Percentiles rank a stretch among this genome's conserved stretches.
phyloP scores from a whole-genome alignment of 306 rosid genomes.

The Inga leiocalycina region DNA sequence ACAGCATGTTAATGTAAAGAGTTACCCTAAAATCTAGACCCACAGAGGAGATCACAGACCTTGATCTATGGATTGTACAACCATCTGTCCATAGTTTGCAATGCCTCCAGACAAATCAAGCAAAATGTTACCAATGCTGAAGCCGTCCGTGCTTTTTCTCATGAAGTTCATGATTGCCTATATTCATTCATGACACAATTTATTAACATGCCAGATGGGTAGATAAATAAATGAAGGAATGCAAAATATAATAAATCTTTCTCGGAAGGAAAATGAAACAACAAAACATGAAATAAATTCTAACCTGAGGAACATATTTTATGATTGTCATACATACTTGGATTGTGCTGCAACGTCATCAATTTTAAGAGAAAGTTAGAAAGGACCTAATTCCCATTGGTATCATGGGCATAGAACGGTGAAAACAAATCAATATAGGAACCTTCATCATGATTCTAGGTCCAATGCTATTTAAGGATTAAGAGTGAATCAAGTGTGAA shows the following conservation, averaged over 20 bases:
- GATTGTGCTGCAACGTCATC: conserved; percentile 69
- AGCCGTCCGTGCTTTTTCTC: conserved; percentile 80
- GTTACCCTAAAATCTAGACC: conserved; percentile 2
- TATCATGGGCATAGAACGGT: not conserved
- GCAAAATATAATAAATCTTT: not conserved
- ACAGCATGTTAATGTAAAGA: conserved; percentile 19
- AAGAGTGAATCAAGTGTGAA: not conserved
- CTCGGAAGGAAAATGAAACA: not conserved
- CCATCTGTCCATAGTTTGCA: conserved; percentile 69
- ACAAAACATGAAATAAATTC: conserved; percentile 16
- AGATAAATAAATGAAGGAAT: not conserved
- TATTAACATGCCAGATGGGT: not conserved
- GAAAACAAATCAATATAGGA: not conserved
- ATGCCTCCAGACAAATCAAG: conserved; percentile 88
- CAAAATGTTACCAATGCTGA: conserved; percentile 85
- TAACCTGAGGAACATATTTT: conserved; percentile 96
- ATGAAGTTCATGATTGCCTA: conserved; percentile 51
- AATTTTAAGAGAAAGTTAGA: conserved; percentile 41
- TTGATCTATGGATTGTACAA: conserved; percentile 90
- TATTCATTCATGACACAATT: conserved; percentile 15
- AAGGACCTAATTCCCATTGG: conserved; percentile 26
- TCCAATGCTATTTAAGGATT: conserved; percentile 4
- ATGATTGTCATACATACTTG: conserved; percentile 81
- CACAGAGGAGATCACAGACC: conserved; percentile 45
- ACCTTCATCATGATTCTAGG: not conserved